These are phyloP conservation scores for Musa schizocarpa DNA, from an alignment of 176 grass and related monocot genomes.

Conservation along the genomic window DNA sequence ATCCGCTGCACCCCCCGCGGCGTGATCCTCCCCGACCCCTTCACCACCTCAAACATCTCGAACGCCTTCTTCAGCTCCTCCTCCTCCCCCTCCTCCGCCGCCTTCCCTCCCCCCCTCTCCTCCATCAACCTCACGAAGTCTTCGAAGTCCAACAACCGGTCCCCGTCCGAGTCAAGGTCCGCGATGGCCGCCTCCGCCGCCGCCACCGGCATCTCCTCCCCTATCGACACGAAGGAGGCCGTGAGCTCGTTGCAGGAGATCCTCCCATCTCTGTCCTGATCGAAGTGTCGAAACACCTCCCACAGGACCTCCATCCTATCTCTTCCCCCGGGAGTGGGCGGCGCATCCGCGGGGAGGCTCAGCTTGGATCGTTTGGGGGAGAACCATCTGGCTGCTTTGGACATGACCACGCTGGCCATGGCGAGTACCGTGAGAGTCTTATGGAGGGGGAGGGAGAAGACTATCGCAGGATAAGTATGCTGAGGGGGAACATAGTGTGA, in stretches of 20 bases:
- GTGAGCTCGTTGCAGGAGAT: slow-evolving; percentile 64
- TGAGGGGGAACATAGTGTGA: background rate
- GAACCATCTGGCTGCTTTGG: slow-evolving; percentile 18
- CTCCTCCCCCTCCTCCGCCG: slow-evolving; percentile 34
- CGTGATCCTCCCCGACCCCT: slow-evolving; percentile 71
- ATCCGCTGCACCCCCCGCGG: slow-evolving; percentile 62
- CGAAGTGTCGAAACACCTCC: slow-evolving; percentile 76
- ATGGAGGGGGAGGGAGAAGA: no score
- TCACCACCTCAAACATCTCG: slow-evolving; percentile 81
- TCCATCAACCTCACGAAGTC: slow-evolving; percentile 81
- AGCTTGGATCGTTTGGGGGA: slow-evolving; percentile 51
- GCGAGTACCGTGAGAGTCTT: background rate
- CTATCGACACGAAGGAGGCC: slow-evolving; percentile 62
- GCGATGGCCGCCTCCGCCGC: slow-evolving; percentile 22
- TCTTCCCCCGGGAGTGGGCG: slow-evolving; percentile 21
- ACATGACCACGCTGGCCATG: background rate
- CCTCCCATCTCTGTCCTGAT: slow-evolving; percentile 67
- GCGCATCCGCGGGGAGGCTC: slow-evolving; percentile 30
- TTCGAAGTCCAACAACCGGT: slow-evolving; percentile 50
- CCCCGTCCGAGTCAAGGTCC: slow-evolving; percentile 23
- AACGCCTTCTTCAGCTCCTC: slow-evolving; percentile 75
- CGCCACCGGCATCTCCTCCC: slow-evolving; percentile 49
- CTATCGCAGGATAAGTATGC: no score
- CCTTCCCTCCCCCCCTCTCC: slow-evolving; percentile 16
- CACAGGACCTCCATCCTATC: slow-evolving; percentile 34